These are phyloP conservation scores for Cytospora schulzeri DNA, from an alignment of 2,329 filamentous ascomycete genomes.

Conservation along the genomic window DNA sequence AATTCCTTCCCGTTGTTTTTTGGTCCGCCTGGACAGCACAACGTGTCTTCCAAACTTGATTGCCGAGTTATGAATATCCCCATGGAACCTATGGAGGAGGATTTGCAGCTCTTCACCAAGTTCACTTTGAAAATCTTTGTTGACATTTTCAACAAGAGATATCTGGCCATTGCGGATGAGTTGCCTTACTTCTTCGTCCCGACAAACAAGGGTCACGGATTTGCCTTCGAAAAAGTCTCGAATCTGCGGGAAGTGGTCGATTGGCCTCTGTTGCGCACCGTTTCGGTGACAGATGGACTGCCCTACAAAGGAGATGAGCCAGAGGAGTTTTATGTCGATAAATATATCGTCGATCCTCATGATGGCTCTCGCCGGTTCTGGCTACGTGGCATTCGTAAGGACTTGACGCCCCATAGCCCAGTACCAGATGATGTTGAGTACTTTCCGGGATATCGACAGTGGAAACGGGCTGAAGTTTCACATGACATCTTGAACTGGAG, in stretches of 20 bases:
- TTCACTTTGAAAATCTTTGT: constrained; percentile 79
- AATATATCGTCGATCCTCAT: constrained; percentile 58
- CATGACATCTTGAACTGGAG: constrained; percentile 81
- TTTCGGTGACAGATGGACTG: constrained; percentile 40
- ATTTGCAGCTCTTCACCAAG: constrained; percentile 59
- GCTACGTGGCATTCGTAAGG: constrained; percentile 52
- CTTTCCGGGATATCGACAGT: constrained; percentile 47
- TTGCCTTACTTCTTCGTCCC: constrained; percentile 88
- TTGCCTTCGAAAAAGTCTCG: constrained; percentile 28
- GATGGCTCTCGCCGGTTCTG: constrained; percentile 67
- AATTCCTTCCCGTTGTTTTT: constrained; percentile 74
- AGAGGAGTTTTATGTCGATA: constrained; percentile 54
- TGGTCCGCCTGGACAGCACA: constrained; percentile 46
- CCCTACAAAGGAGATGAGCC: constrained; percentile 46
- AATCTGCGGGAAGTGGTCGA: constrained; percentile 52
- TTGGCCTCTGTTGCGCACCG: constrained; percentile 57
- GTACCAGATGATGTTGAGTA: constrained; percentile 59
- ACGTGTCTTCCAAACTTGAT: constrained; percentile 59
- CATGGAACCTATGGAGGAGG: constrained; percentile 46
- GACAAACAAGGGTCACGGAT: constrained; percentile 34
- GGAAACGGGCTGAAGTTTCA: constrained; percentile 39
- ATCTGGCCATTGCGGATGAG: constrained; percentile 61
- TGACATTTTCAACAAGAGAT: constrained; percentile 89
- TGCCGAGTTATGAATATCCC: constrained; percentile 47
- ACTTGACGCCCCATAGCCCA: constrained; percentile 64